phyloP scores from a whole-genome alignment of 2,329 filamentous ascomycete species.

The Cladosporium sp. region DNA sequence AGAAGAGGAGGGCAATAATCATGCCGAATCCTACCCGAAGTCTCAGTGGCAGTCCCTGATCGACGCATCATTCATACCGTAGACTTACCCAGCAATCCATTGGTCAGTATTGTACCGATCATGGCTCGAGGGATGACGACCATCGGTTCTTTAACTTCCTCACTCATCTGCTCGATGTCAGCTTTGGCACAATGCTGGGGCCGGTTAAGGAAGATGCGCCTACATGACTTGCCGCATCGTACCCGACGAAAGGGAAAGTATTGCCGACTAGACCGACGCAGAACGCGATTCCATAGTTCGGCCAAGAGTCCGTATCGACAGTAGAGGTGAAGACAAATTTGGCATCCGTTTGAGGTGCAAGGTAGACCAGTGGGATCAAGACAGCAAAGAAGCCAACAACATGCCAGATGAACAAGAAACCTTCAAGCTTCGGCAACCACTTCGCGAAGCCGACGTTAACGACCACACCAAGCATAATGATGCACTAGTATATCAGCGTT shows the following conservation, averaged over 20 bases:
- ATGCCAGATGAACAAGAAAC: slow-evolving; percentile 15
- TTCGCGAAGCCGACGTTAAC: slow-evolving; percentile 5
- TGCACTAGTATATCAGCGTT: slow-evolving; percentile 5
- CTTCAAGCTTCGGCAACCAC: slow-evolving; percentile 31
- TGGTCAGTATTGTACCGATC: slow-evolving; percentile 39
- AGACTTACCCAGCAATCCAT: slow-evolving; percentile 35
- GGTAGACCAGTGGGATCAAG: slow-evolving; percentile 11
- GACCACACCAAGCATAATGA: slow-evolving; percentile 3
- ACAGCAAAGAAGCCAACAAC: slow-evolving; percentile 6
- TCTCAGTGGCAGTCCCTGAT: slow-evolving; percentile 22
- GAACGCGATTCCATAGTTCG: slow-evolving; percentile 6
- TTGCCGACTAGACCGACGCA: slow-evolving; percentile 12
- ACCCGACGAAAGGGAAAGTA: slow-evolving; percentile 12
- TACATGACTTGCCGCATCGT: slow-evolving; percentile 12
- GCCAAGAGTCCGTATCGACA: background rate
- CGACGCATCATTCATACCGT: background rate
- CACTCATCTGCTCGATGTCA: slow-evolving; percentile 6
- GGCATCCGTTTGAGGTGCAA: background rate
- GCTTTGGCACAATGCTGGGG: too few relatives aligned
- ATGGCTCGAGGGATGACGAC: slow-evolving; percentile 14
- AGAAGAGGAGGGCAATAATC: slow-evolving; percentile 30
- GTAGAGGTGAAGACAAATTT: background rate
- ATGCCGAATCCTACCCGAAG: slow-evolving; percentile 17
- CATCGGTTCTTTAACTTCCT: slow-evolving; percentile 18
- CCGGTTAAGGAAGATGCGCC: background rate